Conservation (phyloP, 2,329 filamentous ascomycete genomes). For the Beauveria scarabaeidicola region DNA sequence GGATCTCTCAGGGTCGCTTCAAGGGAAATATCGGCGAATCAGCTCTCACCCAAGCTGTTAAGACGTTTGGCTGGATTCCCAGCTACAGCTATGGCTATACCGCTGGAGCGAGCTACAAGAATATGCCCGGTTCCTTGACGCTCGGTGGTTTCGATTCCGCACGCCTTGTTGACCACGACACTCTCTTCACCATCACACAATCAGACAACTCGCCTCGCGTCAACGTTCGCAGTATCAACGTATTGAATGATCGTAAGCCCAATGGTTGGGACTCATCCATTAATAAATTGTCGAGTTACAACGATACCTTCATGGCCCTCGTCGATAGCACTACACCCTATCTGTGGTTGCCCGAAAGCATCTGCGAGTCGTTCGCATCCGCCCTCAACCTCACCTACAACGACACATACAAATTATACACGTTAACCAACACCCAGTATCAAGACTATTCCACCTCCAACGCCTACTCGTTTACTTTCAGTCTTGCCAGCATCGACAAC, state of each 20-base stretch:
- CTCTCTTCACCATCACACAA: slow-evolving; percentile 49
- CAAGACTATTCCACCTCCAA: slow-evolving; percentile 34
- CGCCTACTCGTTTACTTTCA: slow-evolving; percentile 48
- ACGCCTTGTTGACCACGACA: slow-evolving; percentile 52
- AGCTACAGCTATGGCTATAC: slow-evolving; percentile 71
- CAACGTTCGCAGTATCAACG: slow-evolving; percentile 49
- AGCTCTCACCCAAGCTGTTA: slow-evolving; percentile 48
- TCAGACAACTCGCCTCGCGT: slow-evolving; percentile 48
- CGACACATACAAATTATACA: slow-evolving; percentile 54
- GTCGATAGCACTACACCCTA: slow-evolving; percentile 59
- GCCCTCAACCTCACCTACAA: slow-evolving; percentile 59
- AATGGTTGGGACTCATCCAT: slow-evolving; percentile 32
- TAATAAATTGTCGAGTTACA: slow-evolving; percentile 33
- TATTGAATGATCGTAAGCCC: slow-evolving; percentile 23
- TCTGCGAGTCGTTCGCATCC: slow-evolving; percentile 57
- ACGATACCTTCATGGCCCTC: slow-evolving; percentile 40
- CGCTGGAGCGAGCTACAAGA: slow-evolving; percentile 60
- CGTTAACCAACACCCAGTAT: slow-evolving; percentile 51
- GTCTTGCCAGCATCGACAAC: slow-evolving; percentile 47
- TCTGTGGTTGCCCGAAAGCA: slow-evolving; percentile 50
- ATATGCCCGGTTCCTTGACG: slow-evolving; percentile 48
- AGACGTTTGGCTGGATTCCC: slow-evolving; percentile 51
- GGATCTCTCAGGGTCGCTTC: slow-evolving; percentile 47
- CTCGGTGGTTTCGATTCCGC: slow-evolving; percentile 62
- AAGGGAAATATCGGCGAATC: slow-evolving; percentile 39